Base-by-base conservation (phyloP, 257 asterid genomes). In the Asclepias syriaca region DNA sequence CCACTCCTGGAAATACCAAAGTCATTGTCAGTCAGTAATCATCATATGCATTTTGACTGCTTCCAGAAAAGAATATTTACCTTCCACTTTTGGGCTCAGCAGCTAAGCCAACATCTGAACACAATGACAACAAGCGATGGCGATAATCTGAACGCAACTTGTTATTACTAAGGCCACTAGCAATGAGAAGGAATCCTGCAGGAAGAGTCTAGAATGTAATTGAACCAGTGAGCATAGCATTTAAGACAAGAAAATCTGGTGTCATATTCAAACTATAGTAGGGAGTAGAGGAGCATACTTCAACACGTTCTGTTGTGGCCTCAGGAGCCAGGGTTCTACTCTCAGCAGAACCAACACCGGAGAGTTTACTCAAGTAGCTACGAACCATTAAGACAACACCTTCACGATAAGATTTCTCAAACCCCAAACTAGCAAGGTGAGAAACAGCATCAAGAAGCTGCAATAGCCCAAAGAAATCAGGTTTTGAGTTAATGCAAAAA, bases 401-500 rank as follows among this genome's bases (percentile, higher is more conserved):
- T 87, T 95, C 99, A 70, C 98, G 99, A 79, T 95, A 95, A 58
- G 99, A 88, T 81, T 92, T 92, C 80, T 92, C 97, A 72, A 87
- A 95, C 74, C 99, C 99, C 86, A 95, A 88, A 82, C 96, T 88
- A 81, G 98, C 97, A 90, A 95, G 76, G 86, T 93, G 97, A 86
- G 99, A 90, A 88, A 95, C 92, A 85, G 98, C 99, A 85, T 95
- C 98, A 87, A 95, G 98, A 85, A 95, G 97, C 99, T 95, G 98
- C 96, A 88, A 88, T 79, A 85, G 75, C 81, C 80, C 96, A 85
- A 86, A 78, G 82, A 85, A 84, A 79, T 76, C 70, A 80, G 82
- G 88, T 78, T 89, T 83, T 85, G 89, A 79, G 74, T 76, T 65
- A 48, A 76, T 77, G 80, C 71, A 71, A 51, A 78, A 48, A 53